Evolutionary conservation across 2,329 filamentous ascomycete species (phyloP).

Genomic region (Pyrenochaeta sp.): DNA sequence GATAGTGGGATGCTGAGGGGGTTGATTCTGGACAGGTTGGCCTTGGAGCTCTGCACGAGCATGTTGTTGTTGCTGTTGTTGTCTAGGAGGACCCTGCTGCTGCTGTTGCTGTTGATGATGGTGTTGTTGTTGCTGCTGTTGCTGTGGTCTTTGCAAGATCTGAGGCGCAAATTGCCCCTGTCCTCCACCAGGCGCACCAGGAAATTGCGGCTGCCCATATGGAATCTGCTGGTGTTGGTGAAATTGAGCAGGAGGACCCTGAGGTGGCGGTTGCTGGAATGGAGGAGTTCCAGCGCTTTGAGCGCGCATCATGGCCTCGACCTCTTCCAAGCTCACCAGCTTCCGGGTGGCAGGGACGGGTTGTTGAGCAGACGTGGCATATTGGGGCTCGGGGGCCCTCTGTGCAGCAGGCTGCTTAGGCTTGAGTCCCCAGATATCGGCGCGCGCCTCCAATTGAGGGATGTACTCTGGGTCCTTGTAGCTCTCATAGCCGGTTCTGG

Average conservation of each 20-base stretch:
- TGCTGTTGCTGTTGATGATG: slow-evolving; percentile 42
- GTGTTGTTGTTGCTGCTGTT: slow-evolving; percentile 44
- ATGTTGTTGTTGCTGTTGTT: slow-evolving; percentile 41
- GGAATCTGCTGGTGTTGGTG: slow-evolving; percentile 35
- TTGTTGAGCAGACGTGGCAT: slow-evolving; percentile 24
- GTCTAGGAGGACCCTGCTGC: slow-evolving; percentile 51
- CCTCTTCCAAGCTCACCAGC: slow-evolving; percentile 95
- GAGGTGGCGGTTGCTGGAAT: slow-evolving; percentile 38
- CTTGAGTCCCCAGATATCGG: slow-evolving; percentile 87
- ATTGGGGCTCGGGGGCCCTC: slow-evolving; percentile 36
- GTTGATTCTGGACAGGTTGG: slow-evolving; percentile 39
- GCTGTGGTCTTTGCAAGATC: slow-evolving; percentile 58
- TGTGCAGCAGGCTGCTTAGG: slow-evolving; percentile 62
- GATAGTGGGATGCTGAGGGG: slow-evolving; percentile 44
- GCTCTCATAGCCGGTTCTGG: slow-evolving; percentile 87
- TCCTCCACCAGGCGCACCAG: slow-evolving; percentile 49
- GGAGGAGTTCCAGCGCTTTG: slow-evolving; percentile 62
- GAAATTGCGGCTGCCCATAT: slow-evolving; percentile 39
- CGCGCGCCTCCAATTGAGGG: slow-evolving; percentile 90
- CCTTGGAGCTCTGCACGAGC: slow-evolving; percentile 56
- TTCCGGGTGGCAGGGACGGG: slow-evolving; percentile 63
- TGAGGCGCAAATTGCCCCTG: slow-evolving; percentile 58
- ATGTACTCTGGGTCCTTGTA: slow-evolving; percentile 86
- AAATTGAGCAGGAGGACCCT: slow-evolving; percentile 29
- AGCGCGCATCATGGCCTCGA: slow-evolving; percentile 88